Evolutionary conservation across 2,329 filamentous ascomycete species (phyloP), one percentile per base, ranked within the genome.

Genomic region (Hypoxylon sp.): DNA sequence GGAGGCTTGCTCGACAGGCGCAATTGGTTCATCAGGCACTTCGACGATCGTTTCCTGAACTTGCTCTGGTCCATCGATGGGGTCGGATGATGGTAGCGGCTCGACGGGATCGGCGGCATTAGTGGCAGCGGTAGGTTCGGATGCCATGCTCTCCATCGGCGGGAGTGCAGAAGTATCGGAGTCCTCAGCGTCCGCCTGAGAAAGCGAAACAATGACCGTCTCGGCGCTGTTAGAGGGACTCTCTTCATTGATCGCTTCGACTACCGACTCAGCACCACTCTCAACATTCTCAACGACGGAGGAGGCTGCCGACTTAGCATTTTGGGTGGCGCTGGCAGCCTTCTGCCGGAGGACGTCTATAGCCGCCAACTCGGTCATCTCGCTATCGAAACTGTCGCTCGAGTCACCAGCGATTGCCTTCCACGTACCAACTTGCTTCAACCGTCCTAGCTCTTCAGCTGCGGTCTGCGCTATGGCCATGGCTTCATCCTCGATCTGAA

Each of bases 391-490:
- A 77, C 97, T 90, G 57, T 96, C 90, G 11, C 89, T 91, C 2
- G 86, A 83, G 78, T 98, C 95, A 37, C 86, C 83, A 6, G 92
- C 90, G 40, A 86, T 85, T 44, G 97, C 88, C 83, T 98, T 98
- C 91, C 92, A 97, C 66, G 86, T 86, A 6, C 92, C 92, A 64
- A 96, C 92, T 71, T 95, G 90, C 85, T 96, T 97, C 33, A 99
- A 84, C 46, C 91, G 87, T 35, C 85, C 86, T 27, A 99, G 86
- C 78, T 98, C 93, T 75, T 89, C 90, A 14, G 95, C 95, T 17
- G 94, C 91, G 33, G 89, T 83, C 65, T 94, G 90, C 3, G 96
- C 94, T 66, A 93, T 84, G 17, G 85, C 85, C 93, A 98, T 98
- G 60, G 90, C 95, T 60, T 89, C 85, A 51, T 92, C 90, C 77